Percentiles rank a stretch among this genome's conserved stretches.
These are phyloP conservation scores for Paramecium primaurelia DNA, from an alignment of 73 alveolate species.

Conservation along the genomic window DNA sequence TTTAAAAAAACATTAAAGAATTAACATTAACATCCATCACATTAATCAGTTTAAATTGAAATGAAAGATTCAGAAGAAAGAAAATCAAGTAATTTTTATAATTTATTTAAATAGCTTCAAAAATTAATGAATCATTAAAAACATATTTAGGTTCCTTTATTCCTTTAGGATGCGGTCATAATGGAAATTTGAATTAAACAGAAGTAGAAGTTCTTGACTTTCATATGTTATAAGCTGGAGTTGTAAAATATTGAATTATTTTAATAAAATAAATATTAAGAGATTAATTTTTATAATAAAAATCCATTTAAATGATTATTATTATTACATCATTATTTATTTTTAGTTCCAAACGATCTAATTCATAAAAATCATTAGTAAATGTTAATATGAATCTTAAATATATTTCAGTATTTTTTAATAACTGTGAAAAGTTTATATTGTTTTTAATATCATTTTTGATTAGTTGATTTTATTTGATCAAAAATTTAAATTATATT, in stretches of 20 bases:
- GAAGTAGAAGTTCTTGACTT: slow-evolving; percentile 57
- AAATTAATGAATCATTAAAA: background rate
- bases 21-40: background rate
- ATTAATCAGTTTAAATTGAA: background rate
- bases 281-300: too few species aligned
- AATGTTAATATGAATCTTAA: too few species aligned
- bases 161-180: slow-evolving; percentile 67
- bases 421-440: too few species aligned
- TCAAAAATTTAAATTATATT: too few species aligned
- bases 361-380: too few species aligned
- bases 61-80: background rate
- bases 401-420: too few species aligned
- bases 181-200: slow-evolving; percentile 41
- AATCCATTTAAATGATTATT: background rate
- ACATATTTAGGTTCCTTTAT: slow-evolving; percentile 35
- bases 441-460: too few species aligned
- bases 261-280: background rate
- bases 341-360: too few species aligned
- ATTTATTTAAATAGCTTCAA: background rate
- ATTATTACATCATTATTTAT: background rate
- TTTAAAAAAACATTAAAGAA: background rate
- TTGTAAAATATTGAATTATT: background rate
- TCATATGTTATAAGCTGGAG: slow-evolving; percentile 60
- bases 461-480: too few species aligned
- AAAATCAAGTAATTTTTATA: background rate